A percentile compares a stretch with the other conserved stretches of the same genome.
These are phyloP conservation scores for Ophiostoma perfectum DNA, from an alignment of 2,329 filamentous ascomycete species.

Conservation along the genomic window DNA sequence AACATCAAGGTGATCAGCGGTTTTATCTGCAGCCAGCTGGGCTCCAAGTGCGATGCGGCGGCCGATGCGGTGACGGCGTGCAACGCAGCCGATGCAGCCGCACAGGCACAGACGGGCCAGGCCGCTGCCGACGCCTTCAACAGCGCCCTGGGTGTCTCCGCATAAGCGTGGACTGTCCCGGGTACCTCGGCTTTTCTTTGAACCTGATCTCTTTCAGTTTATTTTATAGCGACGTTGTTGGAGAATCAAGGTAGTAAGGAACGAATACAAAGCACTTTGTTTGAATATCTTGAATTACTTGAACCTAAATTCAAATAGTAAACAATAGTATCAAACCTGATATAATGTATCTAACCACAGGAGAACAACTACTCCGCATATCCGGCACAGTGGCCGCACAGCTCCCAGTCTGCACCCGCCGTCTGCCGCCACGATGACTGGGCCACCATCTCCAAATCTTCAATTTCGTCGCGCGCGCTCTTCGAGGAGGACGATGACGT, in stretches of 20 bases:
- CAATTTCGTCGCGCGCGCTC: constrained; percentile 26
- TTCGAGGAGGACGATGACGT: not conserved
- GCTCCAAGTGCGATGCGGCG: constrained; percentile 34
- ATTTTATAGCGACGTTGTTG: not conserved
- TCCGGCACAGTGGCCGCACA: constrained; percentile 22
- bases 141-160: constrained; percentile 35
- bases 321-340: not conserved
- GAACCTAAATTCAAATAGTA: not conserved
- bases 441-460: constrained; percentile 28
- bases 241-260: not conserved
- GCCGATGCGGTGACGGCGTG: constrained; percentile 34
- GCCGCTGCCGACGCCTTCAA: constrained; percentile 39
- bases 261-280: not conserved
- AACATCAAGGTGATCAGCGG: constrained; percentile 35
- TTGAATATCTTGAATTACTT: not conserved
- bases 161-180: constrained; percentile 1
- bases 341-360: not conserved
- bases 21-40: constrained; percentile 38
- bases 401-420: constrained; percentile 36
- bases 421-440: constrained; percentile 36
- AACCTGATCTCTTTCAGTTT: not conserved
- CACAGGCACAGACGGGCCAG: constrained; percentile 33
- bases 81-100: constrained; percentile 33
- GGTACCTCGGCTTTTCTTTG: not conserved
- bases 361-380: constrained; percentile 17